Evolutionary conservation across 78 protist genomes (phyloP), one percentile per base, ranked within the genome.

Genomic region (Dictyostelium capitatum): DNA sequence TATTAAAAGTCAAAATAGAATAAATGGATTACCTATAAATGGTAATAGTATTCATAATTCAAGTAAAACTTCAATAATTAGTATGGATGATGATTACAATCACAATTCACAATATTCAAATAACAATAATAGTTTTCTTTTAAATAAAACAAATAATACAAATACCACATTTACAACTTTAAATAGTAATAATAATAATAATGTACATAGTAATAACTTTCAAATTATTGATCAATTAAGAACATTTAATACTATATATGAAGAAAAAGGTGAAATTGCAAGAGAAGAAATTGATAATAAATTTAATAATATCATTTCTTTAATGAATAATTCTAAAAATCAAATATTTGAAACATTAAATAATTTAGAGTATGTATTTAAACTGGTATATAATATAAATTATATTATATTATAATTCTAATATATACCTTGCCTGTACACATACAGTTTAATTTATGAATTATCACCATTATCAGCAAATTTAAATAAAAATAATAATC

Each of bases 81-180:
- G 73, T 65, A 65, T 65, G 73, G 73, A 65, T 65, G 73, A 65
- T 12, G 73, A 65, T 65, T 59, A n/a, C 25, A 59, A n/a, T 59
- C n/a, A 25, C 7, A 65, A 30, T 65, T 30, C 37, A 65, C 28
- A 32, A 65, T 65, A 14, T 6, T 30, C 14, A 12, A 14, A 28
- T 12, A n/a, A 23, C n/a, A 64, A 64, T 64, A 30, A 65, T 65
- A 23, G 46, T 14, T 9, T 65, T 28, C 30, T 30, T 28, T 25
- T 12, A 25, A 65, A 32, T 65, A 32, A 12, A 25, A 65, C 73
- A 25, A 65, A 65, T 25, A 65, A 30, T 65, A 65, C 41, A 10
- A 30, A 23, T 12, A 51, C 1, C 15, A 51, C 15, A n/a, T n/a
- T n/a, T n/a, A n/a, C n/a, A 3, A 37, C 43, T 37, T 37, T 37